Evolutionary conservation across 164 flowering plant genomes (phyloP), one percentile per base, ranked within the genome.

Genomic region (Warburgia ugandensis): DNA sequence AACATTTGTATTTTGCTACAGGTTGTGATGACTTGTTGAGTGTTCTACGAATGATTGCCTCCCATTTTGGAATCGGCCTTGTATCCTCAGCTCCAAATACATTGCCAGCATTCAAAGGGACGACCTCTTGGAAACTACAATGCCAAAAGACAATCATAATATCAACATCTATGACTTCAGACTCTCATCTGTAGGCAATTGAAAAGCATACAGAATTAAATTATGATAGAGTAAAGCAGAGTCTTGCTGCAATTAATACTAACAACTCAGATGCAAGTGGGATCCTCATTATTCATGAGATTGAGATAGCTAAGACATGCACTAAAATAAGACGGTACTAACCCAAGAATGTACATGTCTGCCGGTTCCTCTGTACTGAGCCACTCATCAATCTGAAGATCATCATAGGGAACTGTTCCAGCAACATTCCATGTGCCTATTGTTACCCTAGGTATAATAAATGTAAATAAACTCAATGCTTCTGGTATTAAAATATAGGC

Each of bases 371-470:
- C 41, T 58, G 68, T 66, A 58, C 66, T 70, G 33, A 92, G 89
- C 99, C 99, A 92, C 43, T 79, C 94, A 54, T 86, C 95, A 54
- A 92, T 77, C 29, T 88, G 80, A 52, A 88, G 81, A 70, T 77
- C 74, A 43, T 80, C 85, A 48, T 36, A 1, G 23, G 97, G 97
- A 65, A 26, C 43, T 67, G 68, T 75, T 65, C 99, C 99, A 50
- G 95, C 96, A 64, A 92, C 99, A 63, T 92, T 92, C 99, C 99
- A 92, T 54, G 95, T 75, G 30, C 89, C 91, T 31, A 92, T 56
- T 19, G 76, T 80, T 54, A 92, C 76, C 73, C 99, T 92, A 25
- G 20, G 13, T 19, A n/a, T 4, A 53, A 2, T 11, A 41, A n/a
- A n/a, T n/a, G n/a, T n/a, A n/a, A n/a, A n/a, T n/a, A n/a, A n/a